Evolutionary conservation across 2,329 filamentous ascomycete genomes (phyloP).

Genomic region (Ophiostoma novo-ulmi): DNA sequence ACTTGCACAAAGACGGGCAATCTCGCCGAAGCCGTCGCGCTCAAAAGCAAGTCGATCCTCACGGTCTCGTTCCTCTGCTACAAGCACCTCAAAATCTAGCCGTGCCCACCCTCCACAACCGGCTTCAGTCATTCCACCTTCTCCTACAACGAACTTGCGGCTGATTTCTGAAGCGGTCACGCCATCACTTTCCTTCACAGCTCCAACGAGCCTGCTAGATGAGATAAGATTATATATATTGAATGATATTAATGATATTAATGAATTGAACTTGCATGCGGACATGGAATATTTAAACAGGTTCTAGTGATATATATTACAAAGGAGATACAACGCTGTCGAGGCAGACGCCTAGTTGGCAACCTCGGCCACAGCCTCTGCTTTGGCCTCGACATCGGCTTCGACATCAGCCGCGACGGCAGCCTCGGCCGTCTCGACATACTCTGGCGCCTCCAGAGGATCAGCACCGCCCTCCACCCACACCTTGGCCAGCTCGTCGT

Average conservation of each 20-base stretch:
- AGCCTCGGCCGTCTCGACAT: conserved; percentile 32
- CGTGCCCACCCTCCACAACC: no score
- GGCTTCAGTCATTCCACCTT: no score
- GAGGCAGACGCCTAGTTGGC: neutral
- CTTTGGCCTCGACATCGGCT: neutral
- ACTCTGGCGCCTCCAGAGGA: conserved; percentile 45
- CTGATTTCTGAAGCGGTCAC: neutral
- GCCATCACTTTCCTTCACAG: neutral
- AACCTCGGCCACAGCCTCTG: neutral
- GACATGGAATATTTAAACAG: neutral
- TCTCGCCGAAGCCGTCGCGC: neutral
- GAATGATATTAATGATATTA: no score
- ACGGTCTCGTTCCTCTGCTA: neutral
- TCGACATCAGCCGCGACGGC: neutral
- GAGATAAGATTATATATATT: no score
- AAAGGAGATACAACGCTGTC: neutral
- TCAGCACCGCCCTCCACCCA: conserved; percentile 51
- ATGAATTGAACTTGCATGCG: no score
- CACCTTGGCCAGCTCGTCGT: conserved; percentile 66
- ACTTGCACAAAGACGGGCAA: neutral
- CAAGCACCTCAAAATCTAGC: no score
- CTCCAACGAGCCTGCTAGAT: no score
- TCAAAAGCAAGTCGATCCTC: neutral
- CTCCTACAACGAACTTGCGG: no score
- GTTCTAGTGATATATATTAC: neutral